These are phyloP conservation scores for Malus hybrid DNA, from an alignment of 331 rosid species.

Conservation along the genomic window DNA sequence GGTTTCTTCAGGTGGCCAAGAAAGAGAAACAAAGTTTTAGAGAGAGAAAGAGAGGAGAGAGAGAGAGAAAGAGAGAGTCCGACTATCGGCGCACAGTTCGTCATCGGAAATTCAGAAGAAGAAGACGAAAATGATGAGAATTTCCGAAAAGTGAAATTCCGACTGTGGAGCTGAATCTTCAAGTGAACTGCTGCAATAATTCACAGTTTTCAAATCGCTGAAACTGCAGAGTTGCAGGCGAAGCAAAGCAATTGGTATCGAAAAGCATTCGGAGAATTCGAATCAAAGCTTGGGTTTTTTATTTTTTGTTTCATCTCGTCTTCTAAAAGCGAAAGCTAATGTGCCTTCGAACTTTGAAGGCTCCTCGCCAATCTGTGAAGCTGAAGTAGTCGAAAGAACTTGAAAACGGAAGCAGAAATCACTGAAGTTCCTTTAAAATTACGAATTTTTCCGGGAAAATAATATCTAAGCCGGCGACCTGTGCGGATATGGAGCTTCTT, in stretches of 20 bases:
- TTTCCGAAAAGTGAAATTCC: neutral
- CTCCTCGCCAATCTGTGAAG: constrained; percentile 35
- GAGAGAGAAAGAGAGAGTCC: constrained; percentile 32
- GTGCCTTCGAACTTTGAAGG: constrained; percentile 37
- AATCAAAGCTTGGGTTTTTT: neutral
- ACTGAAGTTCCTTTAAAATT: constrained; percentile 7
- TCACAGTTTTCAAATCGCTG: neutral
- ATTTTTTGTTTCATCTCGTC: neutral
- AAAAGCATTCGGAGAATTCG: neutral
- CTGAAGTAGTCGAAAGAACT: neutral
- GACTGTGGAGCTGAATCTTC: constrained; percentile 5
- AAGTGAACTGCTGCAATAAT: neutral
- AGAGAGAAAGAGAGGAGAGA: constrained; percentile 27
- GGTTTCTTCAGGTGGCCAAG: neutral
- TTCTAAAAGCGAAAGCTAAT: constrained; percentile 22
- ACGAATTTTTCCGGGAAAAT: neutral
- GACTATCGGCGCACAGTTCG: neutral
- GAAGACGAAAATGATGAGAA: neutral
- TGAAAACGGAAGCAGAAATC: neutral
- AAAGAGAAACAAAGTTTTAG: neutral
- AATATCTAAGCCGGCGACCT: neutral
- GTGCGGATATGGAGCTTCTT: constrained; percentile 73
- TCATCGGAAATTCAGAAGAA: neutral
- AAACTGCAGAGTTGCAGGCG: neutral
- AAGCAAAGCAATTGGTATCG: neutral